phyloP scores from a whole-genome alignment of 2,329 filamentous ascomycete genomes.

The Cryphonectria naterciae region DNA sequence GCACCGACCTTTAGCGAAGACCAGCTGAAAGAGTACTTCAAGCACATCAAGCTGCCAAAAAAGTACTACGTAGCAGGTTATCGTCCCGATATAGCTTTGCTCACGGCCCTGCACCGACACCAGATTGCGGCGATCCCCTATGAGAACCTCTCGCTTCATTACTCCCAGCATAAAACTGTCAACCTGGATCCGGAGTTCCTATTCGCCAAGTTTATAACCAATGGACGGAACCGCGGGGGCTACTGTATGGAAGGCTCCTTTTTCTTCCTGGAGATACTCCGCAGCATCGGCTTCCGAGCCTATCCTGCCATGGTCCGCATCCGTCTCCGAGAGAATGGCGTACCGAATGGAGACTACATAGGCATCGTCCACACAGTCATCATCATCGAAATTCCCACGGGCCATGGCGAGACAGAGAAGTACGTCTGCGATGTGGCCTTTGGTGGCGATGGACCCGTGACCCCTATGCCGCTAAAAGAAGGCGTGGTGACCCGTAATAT shows the following conservation, averaged over 20 bases:
- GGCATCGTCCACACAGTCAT: conserved; percentile 61
- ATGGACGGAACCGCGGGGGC: conserved; percentile 52
- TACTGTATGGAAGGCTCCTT: conserved; percentile 65
- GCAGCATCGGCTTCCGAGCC: conserved; percentile 34
- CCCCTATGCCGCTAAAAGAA: conserved; percentile 57
- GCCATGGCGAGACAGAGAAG: conserved; percentile 42
- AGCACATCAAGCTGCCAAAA: conserved; percentile 32
- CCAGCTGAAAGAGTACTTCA: conserved; percentile 33
- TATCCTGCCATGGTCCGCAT: conserved; percentile 56
- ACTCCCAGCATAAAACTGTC: conserved; percentile 45
- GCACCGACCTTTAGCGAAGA: conserved; percentile 7
- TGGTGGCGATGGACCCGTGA: conserved; percentile 63
- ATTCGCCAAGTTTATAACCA: conserved; percentile 53
- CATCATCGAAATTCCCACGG: conserved; percentile 56
- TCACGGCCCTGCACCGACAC: conserved; percentile 46
- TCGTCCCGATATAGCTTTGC: conserved; percentile 40
- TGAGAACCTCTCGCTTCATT: conserved; percentile 61
- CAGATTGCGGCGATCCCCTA: conserved; percentile 58
- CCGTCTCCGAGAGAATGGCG: conserved; percentile 43
- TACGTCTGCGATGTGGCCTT: conserved; percentile 67
- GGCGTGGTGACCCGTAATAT: conserved; percentile 51
- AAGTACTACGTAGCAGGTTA: conserved; percentile 31
- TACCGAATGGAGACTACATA: conserved; percentile 45
- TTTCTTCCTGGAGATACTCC: conserved; percentile 47
- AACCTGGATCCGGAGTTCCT: conserved; percentile 50